Base-by-base conservation (phyloP, 177 flowering plant genomes). In the Vitis hybrid region DNA sequence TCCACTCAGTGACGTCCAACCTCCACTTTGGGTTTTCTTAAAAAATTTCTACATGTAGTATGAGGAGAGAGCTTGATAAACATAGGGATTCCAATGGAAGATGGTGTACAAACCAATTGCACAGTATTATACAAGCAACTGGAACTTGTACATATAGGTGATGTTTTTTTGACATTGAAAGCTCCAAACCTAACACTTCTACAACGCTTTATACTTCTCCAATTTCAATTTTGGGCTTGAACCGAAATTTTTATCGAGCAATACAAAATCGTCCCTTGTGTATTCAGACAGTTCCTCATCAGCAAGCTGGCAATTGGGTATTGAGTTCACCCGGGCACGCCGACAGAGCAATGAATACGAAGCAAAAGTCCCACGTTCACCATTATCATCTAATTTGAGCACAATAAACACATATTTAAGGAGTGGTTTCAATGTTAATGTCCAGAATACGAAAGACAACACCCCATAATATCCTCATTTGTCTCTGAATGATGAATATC, bases 281-380 rank as follows among this genome's bases (percentile, higher is more conserved):
- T 88, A 88, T 74, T 82, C 89, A 3, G 81, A 83, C 11, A 88
- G 67, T 13, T 88, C 89, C 80, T 88, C 86, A 73, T 88, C 92
- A 4, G 88, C 89, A 1, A 83, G 79, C 74, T 88, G 92, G 62
- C 84, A 79, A 74, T 89, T 92, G 21, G 97, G 97, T 79, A 92
- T 72, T 19, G 82, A 76, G 72, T 84, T 86, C 14, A 92, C 78
- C 8, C 86, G 77, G 58, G 90, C 92, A 59, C 89, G 91, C 12
- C 97, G 84, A 75, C 92, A 91, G 0, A 91, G 72, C 76, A 89
- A 68, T 5, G 97, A 87, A 68, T 91, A 91, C 75, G 89, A 67
- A 23, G 94, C 97, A 81, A 91, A 89, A 58, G 94, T 91, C 11
- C 97, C 97, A 50, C 97, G 93, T 84, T 91, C 94, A 34, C 97